These are phyloP conservation scores for Fusarium tanahbumbuense DNA, from an alignment of 2,329 filamentous ascomycete genomes.

Conservation along the genomic window DNA sequence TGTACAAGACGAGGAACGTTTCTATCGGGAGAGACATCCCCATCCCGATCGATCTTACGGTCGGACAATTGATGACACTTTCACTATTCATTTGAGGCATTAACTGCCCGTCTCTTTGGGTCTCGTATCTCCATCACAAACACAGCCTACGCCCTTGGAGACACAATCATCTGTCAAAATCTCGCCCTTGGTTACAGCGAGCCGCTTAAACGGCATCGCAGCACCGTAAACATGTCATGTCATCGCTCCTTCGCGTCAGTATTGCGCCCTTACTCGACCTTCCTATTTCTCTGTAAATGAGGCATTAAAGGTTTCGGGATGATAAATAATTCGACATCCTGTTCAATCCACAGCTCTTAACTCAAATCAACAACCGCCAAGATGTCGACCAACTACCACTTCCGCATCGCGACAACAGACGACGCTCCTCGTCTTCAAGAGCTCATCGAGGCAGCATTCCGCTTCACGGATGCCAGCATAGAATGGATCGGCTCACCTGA, in stretches of 20 bases:
- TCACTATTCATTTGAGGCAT: not conserved
- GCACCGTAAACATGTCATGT: not conserved
- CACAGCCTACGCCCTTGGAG: constrained; percentile 11
- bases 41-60: not conserved
- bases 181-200: not conserved
- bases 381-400: constrained; percentile 44
- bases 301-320: constrained; percentile 15
- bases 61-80: too few relatives aligned
- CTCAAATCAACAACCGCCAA: not conserved
- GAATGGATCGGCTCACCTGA: constrained; percentile 50
- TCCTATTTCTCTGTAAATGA: constrained; percentile 6
- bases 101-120: not conserved
- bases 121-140: not conserved
- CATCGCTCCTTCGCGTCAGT: constrained; percentile 11
- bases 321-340: not conserved
- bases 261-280: constrained; percentile 20
- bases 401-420: constrained; percentile 52
- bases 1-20: not conserved
- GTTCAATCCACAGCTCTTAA: too few relatives aligned
- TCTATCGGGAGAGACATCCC: not conserved
- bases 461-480: constrained; percentile 52
- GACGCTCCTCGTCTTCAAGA: constrained; percentile 52
- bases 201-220: constrained; percentile 1
- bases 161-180: not conserved
- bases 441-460: constrained; percentile 56